phyloP scores from a whole-genome alignment of 441 rosid species.

The California macrophylla region DNA sequence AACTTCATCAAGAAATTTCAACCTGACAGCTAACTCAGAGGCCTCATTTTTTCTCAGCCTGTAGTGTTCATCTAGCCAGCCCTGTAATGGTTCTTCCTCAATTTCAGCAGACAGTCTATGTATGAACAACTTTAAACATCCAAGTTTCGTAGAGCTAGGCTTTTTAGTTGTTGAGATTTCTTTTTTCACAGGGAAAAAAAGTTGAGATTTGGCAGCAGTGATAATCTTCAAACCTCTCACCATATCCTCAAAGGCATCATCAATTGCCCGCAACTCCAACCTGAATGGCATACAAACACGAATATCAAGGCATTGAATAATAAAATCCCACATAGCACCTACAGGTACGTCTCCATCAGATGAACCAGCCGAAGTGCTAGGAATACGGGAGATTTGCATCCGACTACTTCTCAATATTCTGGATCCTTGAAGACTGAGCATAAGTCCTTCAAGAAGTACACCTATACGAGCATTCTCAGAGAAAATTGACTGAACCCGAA shows the following conservation, averaged over 20 bases:
- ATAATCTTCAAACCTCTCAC: slow-evolving; percentile 77
- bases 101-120: slow-evolving; percentile 81
- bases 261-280: slow-evolving; percentile 93
- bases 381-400: slow-evolving; percentile 95
- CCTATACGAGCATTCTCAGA: slow-evolving; percentile 97
- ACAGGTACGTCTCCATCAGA: slow-evolving; percentile 41
- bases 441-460: slow-evolving; percentile 89
- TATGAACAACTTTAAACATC: slow-evolving; percentile 61
- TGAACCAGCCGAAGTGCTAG: slow-evolving; percentile 44
- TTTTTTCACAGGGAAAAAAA: slow-evolving; percentile 46
- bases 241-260: slow-evolving; percentile 96
- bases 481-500: slow-evolving; percentile 93
- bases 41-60: slow-evolving; percentile 79
- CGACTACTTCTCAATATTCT: slow-evolving; percentile 74
- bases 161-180: slow-evolving; percentile 67
- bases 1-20: slow-evolving; percentile 73
- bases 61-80: slow-evolving; percentile 99
- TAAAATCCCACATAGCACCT: slow-evolving; percentile 84
- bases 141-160: slow-evolving; percentile 57
- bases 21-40: slow-evolving; percentile 81
- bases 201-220: slow-evolving; percentile 56
- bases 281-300: slow-evolving; percentile 89
- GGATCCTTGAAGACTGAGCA: slow-evolving; percentile 66
- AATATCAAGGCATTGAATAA: slow-evolving; percentile 86
- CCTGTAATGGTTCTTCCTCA: slow-evolving; percentile 98